These are phyloP conservation scores for Kalmanozyma brasiliensis DNA, from an alignment of 1,284 basidiomycete genomes.

Conservation along the genomic window DNA sequence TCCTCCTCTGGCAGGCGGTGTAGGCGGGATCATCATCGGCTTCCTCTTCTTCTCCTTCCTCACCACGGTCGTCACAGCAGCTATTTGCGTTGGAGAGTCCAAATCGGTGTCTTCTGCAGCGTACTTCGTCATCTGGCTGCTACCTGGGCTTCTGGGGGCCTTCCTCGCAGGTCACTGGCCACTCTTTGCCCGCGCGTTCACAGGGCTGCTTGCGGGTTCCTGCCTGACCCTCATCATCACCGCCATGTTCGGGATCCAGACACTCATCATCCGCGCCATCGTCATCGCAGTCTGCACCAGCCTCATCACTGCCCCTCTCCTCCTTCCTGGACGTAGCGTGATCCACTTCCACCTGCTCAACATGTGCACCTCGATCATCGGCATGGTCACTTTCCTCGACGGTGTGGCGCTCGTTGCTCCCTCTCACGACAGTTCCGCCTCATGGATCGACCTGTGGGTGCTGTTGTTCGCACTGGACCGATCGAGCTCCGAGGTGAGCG, in stretches of 20 bases:
- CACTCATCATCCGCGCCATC: conserved; percentile 52
- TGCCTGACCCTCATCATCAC: conserved; percentile 53
- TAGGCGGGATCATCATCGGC: conserved; percentile 51
- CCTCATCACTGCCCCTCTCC: conserved; percentile 53
- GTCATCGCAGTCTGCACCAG: conserved; percentile 45
- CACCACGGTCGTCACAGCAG: conserved; percentile 34
- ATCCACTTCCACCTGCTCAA: conserved; percentile 57
- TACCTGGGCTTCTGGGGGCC: conserved; percentile 51
- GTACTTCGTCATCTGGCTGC: conserved; percentile 53
- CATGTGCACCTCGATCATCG: conserved; percentile 55
- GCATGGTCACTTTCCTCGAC: conserved; percentile 52
- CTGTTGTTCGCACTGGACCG: conserved; percentile 50
- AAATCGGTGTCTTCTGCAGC: conserved; percentile 32
- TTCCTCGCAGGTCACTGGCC: conserved; percentile 49
- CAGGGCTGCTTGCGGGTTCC: conserved; percentile 47
- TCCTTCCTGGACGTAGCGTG: conserved; percentile 29
- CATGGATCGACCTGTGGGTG: conserved; percentile 60
- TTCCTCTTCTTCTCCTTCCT: conserved; percentile 58
- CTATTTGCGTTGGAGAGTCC: conserved; percentile 32
- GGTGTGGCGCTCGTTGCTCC: conserved; percentile 58
- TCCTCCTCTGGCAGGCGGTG: conserved; percentile 47
- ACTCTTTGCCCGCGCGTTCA: conserved; percentile 29
- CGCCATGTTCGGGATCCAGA: conserved; percentile 60
- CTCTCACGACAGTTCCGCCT: conserved; percentile 33
- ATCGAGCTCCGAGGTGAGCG: conserved; percentile 22